Percentiles rank a stretch among this genome's conserved stretches.
phyloP scores from a whole-genome alignment of 371 early-diverging fungal species.

The Lichtheimia hyalospora region DNA sequence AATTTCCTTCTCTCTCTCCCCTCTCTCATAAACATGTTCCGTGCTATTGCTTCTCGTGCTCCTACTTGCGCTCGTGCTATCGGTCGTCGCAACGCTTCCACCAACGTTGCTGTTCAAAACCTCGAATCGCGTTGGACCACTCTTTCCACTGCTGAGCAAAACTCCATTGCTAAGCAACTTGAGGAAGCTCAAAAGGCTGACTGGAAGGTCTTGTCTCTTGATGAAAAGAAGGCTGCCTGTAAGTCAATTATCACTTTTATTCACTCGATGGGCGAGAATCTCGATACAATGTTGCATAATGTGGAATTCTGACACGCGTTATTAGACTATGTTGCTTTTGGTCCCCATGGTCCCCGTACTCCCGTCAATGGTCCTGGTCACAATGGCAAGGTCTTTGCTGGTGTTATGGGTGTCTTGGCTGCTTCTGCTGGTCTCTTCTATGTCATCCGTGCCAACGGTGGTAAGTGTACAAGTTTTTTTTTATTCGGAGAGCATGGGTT shows the following conservation, averaged over 20 bases:
- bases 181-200: conserved; percentile 88
- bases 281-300: too few relatives aligned
- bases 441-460: conserved; percentile 71
- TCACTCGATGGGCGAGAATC: not conserved
- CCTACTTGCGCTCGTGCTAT: conserved; percentile 30
- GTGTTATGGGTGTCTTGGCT: conserved; percentile 64
- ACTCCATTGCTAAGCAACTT: conserved; percentile 77
- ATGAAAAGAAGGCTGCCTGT: conserved; percentile 94
- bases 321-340: conserved; percentile 89
- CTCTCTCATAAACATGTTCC: conserved; percentile 28
- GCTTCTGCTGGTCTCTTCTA: conserved; percentile 65
- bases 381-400: conserved; percentile 70
- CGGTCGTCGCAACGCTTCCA: conserved; percentile 47
- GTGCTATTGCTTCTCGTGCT: conserved; percentile 39
- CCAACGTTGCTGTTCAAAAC: conserved; percentile 65
- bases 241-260: conserved; percentile 27
- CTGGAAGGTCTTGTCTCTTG: conserved; percentile 88
- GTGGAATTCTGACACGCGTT: conserved; percentile 2
- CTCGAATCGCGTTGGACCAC: conserved; percentile 82
- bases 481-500: not conserved
- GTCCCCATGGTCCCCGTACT: conserved; percentile 90
- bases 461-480: conserved; percentile 20
- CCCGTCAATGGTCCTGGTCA: conserved; percentile 76
- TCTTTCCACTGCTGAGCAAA: conserved; percentile 83
- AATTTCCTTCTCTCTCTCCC: not conserved